These are phyloP conservation scores for Penicillium roqueforti DNA, from an alignment of 495 filamentous ascomycete species.

Conservation along the genomic window DNA sequence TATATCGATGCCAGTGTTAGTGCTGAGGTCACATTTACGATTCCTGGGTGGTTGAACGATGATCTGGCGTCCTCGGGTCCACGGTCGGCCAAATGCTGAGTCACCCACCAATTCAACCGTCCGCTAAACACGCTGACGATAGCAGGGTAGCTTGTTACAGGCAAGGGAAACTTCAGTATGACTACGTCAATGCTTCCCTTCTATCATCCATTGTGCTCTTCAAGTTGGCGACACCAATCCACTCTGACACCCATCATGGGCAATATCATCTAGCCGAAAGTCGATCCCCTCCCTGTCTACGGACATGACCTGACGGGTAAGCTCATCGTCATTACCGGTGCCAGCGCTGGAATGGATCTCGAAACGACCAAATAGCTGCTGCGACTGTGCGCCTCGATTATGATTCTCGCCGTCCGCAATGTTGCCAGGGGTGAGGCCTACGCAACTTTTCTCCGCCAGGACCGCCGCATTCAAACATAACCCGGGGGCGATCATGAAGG, in stretches of 20 bases:
- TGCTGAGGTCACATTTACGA: background rate
- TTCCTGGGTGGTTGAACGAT: background rate
- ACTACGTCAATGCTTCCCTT: background rate
- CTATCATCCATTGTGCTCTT: background rate
- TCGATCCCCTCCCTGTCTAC: background rate
- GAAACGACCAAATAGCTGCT: background rate
- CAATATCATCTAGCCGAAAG: background rate
- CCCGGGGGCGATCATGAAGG: conserved; percentile 14
- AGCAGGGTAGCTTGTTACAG: background rate
- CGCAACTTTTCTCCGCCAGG: background rate
- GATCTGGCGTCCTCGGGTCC: too few relatives aligned
- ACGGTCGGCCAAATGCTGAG: background rate
- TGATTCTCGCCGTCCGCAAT: conserved; percentile 27
- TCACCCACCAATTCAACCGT: background rate
- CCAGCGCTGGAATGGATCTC: background rate
- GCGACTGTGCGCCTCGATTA: background rate
- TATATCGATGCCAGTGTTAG: too few relatives aligned
- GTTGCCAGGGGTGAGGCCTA: conserved; percentile 17
- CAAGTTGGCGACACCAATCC: background rate
- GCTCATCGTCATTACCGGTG: background rate
- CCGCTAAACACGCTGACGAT: background rate
- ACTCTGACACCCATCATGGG: too few relatives aligned
- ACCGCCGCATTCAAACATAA: conserved; percentile 7
- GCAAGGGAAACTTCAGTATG: background rate
- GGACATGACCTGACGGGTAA: background rate